These are phyloP conservation scores for Cladophialophora chaetospira DNA, from an alignment of 2,329 filamentous ascomycete genomes.

Conservation along the genomic window DNA sequence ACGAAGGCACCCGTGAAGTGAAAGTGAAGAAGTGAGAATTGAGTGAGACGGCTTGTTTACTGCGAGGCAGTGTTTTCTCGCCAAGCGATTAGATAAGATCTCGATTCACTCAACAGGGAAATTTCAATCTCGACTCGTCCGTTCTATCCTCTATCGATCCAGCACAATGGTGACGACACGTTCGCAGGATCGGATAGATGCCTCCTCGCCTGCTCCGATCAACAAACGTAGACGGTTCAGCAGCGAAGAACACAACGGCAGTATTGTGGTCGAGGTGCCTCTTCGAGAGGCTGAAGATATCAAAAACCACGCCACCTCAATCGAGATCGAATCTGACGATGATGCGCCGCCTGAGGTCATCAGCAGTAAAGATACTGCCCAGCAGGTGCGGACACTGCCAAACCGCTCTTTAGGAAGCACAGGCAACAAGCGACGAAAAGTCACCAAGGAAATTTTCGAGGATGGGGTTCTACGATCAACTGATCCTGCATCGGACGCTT, in stretches of 20 bases:
- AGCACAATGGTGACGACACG: constrained; percentile 23
- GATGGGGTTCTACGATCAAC: neutral
- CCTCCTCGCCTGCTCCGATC: neutral
- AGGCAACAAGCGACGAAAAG: constrained; percentile 2
- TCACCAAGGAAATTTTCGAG: neutral
- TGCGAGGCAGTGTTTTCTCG: too few relatives aligned
- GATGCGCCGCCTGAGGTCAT: constrained; percentile 23
- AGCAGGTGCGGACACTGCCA: neutral
- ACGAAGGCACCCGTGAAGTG: neutral
- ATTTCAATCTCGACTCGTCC: neutral
- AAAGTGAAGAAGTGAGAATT: neutral
- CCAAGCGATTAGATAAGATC: constrained; percentile 8
- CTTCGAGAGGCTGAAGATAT: neutral
- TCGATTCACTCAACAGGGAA: neutral
- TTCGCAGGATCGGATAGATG: constrained; percentile 2
- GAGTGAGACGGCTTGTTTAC: too few relatives aligned
- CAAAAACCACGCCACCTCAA: neutral
- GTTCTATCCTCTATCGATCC: neutral
- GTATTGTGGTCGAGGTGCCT: neutral
- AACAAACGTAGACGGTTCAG: constrained; percentile 23
- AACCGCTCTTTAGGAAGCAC: neutral
- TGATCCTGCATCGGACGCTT: neutral
- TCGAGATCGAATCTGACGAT: constrained; percentile 11
- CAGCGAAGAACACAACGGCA: constrained; percentile 19
- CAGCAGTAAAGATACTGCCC: constrained; percentile 15